Evolutionary conservation across 169 alveolate species (phyloP), one percentile per base, ranked within the genome.

Genomic region (Plasmodium fragile): DNA sequence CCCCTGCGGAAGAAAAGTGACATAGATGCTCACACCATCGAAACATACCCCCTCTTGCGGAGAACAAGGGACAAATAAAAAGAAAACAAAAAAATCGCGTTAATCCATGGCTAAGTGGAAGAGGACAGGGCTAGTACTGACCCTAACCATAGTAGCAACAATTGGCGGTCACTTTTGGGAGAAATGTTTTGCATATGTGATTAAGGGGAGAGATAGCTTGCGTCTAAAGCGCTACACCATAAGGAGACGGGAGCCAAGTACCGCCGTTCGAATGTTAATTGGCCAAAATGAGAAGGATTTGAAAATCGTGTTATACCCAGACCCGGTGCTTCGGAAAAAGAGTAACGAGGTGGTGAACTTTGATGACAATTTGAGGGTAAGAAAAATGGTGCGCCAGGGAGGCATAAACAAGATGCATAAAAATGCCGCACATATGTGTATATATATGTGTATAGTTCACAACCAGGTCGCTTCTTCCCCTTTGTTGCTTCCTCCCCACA

Each of bases 351-450:
- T 82, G 8, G 52, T 69, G 70, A 4, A 59, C 36, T 83, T 82
- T 92, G 92, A 92, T 22, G 83, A 77, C 13, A 81, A 83, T 80
- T 59, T 82, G 65, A 73, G 65, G 77, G 95, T 82, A 52, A 80
- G 25, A 3, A 18, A 13, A 28, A n/a, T n/a, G 75, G 16, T 28
- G 36, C 36, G 0, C 10, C 32, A 0, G 72, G 22, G 32, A 11
- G 22, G 30, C n/a, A n/a, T n/a, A n/a, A n/a, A 39, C 0, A 3
- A 39, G 45, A 39, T 8, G 45, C 45, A 39, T 39, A 5, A 8
- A 39, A 39, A 49, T 49, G 59, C 11, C 7, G 6, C 59, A 65
- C 5, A 65, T n/a, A n/a, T n/a, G n/a, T n/a, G n/a, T n/a, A n/a
- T n/a, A n/a, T n/a, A n/a, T n/a, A n/a, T n/a, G n/a, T n/a, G n/a